These are phyloP conservation scores for Penicillium occitanis DNA, from an alignment of 2,329 filamentous ascomycete genomes.

Conservation along the genomic window DNA sequence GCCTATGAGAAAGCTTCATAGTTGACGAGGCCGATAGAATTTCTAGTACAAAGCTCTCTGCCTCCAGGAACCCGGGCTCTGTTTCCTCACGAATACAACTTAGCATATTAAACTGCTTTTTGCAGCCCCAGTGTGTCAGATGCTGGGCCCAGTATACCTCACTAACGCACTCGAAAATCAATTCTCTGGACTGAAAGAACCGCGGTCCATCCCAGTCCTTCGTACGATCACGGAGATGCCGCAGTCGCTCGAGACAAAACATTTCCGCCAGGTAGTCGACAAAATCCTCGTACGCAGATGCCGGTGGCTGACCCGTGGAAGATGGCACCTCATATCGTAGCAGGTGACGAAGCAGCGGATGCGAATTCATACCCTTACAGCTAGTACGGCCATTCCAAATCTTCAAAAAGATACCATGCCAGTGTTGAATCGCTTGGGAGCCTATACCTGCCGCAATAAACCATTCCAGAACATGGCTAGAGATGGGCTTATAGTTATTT, in stretches of 20 bases:
- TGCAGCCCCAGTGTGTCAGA: not conserved
- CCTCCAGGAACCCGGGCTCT: not conserved
- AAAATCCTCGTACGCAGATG: not conserved
- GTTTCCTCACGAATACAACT: not conserved
- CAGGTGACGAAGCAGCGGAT: not conserved
- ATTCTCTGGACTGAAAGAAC: not conserved
- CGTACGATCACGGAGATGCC: not conserved
- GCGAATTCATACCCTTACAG: not conserved
- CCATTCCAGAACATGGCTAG: constrained; percentile 15
- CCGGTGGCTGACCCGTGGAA: not conserved
- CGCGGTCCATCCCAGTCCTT: not conserved
- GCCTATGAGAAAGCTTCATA: not conserved
- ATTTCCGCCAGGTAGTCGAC: not conserved
- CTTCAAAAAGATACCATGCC: constrained; percentile 17
- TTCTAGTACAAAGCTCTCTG: not conserved
- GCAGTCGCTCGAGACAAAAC: constrained; percentile 7
- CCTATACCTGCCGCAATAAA: constrained; percentile 15
- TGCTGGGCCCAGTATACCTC: constrained; percentile 1
- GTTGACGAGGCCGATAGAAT: not conserved
- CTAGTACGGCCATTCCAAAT: constrained; percentile 14
- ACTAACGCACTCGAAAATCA: not conserved
- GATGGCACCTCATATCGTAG: not conserved
- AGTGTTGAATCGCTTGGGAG: constrained; percentile 16
- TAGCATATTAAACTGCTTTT: not conserved
- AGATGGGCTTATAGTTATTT: not conserved